These are phyloP conservation scores for Ananas comosus DNA, from an alignment of 176 grass and related monocot genomes.

Conservation along the genomic window DNA sequence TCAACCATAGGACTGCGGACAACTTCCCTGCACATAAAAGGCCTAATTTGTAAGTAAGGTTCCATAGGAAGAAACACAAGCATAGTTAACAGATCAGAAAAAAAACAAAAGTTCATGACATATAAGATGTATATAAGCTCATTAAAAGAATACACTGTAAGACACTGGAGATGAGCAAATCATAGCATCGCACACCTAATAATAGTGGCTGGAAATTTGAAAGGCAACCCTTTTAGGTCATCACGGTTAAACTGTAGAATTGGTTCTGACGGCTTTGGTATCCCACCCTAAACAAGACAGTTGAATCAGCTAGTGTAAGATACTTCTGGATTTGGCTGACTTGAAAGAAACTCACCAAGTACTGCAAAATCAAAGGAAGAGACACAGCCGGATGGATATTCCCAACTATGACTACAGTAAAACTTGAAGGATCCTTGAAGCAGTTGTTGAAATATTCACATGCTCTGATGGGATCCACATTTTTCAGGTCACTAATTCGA, in stretches of 20 bases:
- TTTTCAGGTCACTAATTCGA: slow-evolving; percentile 90
- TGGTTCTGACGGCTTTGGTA: slow-evolving; percentile 62
- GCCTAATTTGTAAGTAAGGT: slow-evolving; percentile 6
- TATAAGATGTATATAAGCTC: background rate
- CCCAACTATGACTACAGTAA: slow-evolving; percentile 89
- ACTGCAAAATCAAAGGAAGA: slow-evolving; percentile 76
- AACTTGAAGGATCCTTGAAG: slow-evolving; percentile 82
- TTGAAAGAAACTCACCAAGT: slow-evolving; percentile 56
- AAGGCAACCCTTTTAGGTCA: slow-evolving; percentile 91
- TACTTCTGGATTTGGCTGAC: background rate
- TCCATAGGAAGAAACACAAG: background rate
- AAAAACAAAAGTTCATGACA: no score
- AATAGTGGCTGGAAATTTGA: slow-evolving; percentile 85
- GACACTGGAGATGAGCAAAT: background rate
- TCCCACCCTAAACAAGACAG: slow-evolving; percentile 64
- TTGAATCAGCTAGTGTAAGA: slow-evolving; percentile 22
- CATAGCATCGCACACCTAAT: slow-evolving; percentile 39
- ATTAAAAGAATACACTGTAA: background rate
- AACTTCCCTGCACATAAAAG: slow-evolving; percentile 64
- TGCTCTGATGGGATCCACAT: slow-evolving; percentile 80
- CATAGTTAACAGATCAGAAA: background rate
- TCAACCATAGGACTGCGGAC: slow-evolving; percentile 97
- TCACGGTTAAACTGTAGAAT: slow-evolving; percentile 75
- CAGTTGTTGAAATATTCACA: slow-evolving; percentile 95
- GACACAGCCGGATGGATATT: slow-evolving; percentile 74